Percentiles rank a stretch among this genome's conserved stretches.
These are phyloP conservation scores for Ophiostoma himal-ulmi DNA, from an alignment of 2,329 filamentous ascomycete species.

Conservation along the genomic window DNA sequence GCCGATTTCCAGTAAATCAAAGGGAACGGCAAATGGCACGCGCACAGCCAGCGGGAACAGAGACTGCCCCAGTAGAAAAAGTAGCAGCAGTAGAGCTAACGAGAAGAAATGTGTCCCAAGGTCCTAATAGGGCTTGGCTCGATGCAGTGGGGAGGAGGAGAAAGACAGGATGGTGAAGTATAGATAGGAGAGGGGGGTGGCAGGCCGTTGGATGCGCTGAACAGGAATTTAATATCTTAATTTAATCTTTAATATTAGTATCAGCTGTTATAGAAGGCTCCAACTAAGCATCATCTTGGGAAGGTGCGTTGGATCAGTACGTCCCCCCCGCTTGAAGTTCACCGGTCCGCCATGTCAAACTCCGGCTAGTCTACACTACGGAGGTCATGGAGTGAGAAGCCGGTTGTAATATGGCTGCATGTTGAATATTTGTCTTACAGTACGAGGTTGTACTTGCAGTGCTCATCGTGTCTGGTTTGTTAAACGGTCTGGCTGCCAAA, in stretches of 20 bases:
- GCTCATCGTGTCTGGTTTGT: not conserved
- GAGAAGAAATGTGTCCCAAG: constrained; percentile 10
- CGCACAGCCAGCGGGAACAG: constrained; percentile 15
- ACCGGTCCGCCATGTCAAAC: constrained; percentile 17
- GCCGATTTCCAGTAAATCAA: not conserved
- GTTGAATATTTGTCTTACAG: not conserved
- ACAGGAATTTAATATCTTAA: not conserved
- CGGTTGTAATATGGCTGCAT: not conserved
- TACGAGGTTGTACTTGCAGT: not conserved
- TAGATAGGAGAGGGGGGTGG: not conserved
- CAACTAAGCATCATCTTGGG: not conserved
- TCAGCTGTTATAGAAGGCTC: not conserved
- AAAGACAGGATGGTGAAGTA: not conserved
- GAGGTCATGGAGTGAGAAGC: constrained; percentile 8
- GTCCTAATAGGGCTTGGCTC: constrained; percentile 18
- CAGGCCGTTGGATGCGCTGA: not conserved
- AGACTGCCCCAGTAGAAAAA: constrained; percentile 9
- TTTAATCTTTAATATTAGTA: not conserved
- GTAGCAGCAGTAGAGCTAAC: not conserved
- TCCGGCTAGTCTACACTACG: constrained; percentile 17
- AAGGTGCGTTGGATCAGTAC: not conserved
- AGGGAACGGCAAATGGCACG: constrained; percentile 13
- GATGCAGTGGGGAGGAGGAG: not conserved
- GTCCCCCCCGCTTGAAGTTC: not conserved
- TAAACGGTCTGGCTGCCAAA: not conserved